These are phyloP conservation scores for Euphorbia peplus DNA, from an alignment of 345 rosid species.

Conservation along the genomic window DNA sequence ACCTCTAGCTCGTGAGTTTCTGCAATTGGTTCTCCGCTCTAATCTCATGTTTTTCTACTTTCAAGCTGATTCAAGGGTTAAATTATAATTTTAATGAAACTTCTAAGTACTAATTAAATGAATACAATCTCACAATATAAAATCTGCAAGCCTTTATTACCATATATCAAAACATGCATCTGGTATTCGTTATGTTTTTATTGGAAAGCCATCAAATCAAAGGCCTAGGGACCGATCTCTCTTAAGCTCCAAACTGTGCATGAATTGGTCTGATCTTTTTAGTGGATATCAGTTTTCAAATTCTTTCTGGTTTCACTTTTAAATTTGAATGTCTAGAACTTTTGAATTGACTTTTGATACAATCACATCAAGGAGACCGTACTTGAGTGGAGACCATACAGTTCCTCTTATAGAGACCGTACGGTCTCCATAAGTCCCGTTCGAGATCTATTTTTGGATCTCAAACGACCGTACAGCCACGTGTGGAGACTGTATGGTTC, in stretches of 20 bases:
- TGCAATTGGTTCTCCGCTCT: slow-evolving; percentile 77
- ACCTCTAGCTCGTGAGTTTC: slow-evolving; percentile 72
- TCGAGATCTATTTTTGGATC: no score
- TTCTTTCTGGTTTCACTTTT: background rate
- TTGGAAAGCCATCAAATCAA: slow-evolving; percentile 90
- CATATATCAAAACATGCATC: slow-evolving; percentile 89
- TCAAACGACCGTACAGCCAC: no score
- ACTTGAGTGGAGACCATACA: no score
- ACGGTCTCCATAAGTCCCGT: no score
- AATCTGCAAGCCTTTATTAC: slow-evolving; percentile 68
- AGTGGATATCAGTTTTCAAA: background rate
- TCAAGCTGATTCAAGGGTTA: slow-evolving; percentile 57
- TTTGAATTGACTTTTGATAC: slow-evolving; percentile 28
- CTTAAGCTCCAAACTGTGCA: background rate
- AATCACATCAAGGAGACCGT: no score
- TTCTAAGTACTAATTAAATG: background rate
- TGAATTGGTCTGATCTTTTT: background rate
- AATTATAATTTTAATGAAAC: slow-evolving; percentile 9
- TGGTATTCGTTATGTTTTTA: slow-evolving; percentile 80
- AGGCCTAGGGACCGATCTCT: slow-evolving; percentile 62
- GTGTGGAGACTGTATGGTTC: no score
- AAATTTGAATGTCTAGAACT: background rate
- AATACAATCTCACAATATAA: background rate
- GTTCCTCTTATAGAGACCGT: no score
- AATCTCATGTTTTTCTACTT: slow-evolving; percentile 97